Base-by-base conservation (phyloP, 805 yeast species). In the Saturnispora gosingensis region DNA sequence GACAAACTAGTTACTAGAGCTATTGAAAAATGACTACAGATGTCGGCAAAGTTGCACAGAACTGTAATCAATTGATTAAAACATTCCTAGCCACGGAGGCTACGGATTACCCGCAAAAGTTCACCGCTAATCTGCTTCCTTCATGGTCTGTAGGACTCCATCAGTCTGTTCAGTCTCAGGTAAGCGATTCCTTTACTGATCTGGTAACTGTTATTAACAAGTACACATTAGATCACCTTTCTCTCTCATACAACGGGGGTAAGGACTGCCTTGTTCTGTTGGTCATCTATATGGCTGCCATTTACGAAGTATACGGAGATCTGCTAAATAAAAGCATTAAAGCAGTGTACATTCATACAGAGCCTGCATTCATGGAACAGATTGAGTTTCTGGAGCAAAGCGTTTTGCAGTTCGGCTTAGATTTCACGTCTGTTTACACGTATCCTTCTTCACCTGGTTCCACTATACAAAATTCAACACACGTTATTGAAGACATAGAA, bases 221-320 rank as follows among this genome's bases (percentile, higher is more conserved):
- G 24, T 64, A 61, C 52, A 52, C 56, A 1, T 49, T 70, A 13
- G 70, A 73, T 11, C 82, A 84, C 53, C 67, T 86, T 3, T 84
- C 97, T 0, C 73, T 93, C 13, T 85, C 96, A 2, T 93, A 85
- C 66, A 93, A 93, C 64, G 99, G 99, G 10, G 99, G 99, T 1
- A 93, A 93, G 63, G 99, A 93, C 68, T 93, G 98, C 61, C 77
- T 90, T 45, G 97, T 90, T 32, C 81, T 91, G 84, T 74, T 93
- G 51, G 71, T 88, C 15, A 62, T 93, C 5, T 80, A 87, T 50
- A 68, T 90, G 48, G 83, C 93, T 1, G 79, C 78, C 43, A 58
- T 67, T 13, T 64, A 65, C 48, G 61, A 54, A 40, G 46, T 58
- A 38, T 30, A 56, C 39, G 35, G 55, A 22, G 48, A 55, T 3